Evolutionary conservation across 129 eudicot genomes (phyloP), one percentile per base, ranked within the genome.

Genomic region (Dittrichia graveolens): DNA sequence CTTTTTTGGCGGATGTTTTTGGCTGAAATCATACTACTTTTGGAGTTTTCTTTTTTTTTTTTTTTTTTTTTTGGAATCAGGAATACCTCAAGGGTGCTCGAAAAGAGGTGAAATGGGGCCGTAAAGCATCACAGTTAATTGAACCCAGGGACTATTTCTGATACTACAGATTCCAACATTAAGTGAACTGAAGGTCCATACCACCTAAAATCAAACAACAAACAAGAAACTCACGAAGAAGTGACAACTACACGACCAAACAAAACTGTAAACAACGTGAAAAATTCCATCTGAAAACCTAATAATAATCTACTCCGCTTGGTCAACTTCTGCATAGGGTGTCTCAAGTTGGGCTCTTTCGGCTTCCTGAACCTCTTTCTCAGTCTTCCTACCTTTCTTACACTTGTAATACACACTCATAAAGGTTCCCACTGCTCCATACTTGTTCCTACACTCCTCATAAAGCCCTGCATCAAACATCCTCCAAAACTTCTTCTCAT

Each of bases 401-500:
- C 78, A 95, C 85, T 95, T 95, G 77, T 95, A 95, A 71, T 90
- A 95, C 77, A 95, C 96, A 55, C 97, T 95, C 99, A 95, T 95
- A 78, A 95, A 95, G 2, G 96, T 95, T 3, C 99, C 99, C 37
- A 95, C 84, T 24, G 99, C 99, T 52, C 87, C 92, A 74, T 95
- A 95, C 91, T 86, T 95, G 73, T 77, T 83, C 84, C 99, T 86
- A 70, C 86, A 75, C 55, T 90, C 79, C 83, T 95, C 99, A 44
- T 95, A 90, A 1, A 95, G 88, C 11, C 83, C 90, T 31, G 89
- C 91, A 78, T 95, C 97, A 70, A 95, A 95, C 99, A 95, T 95
- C 73, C 88, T 86, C 99, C 99, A 95, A 87, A 95, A 95, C 60
- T 79, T 85, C 96, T 95, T 95, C 83, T 95, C 99, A 1, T 43